Evolutionary conservation across 1,284 basidiomycete genomes (phyloP), one percentile per base, ranked within the genome.

Genomic region (Boletus sp.): DNA sequence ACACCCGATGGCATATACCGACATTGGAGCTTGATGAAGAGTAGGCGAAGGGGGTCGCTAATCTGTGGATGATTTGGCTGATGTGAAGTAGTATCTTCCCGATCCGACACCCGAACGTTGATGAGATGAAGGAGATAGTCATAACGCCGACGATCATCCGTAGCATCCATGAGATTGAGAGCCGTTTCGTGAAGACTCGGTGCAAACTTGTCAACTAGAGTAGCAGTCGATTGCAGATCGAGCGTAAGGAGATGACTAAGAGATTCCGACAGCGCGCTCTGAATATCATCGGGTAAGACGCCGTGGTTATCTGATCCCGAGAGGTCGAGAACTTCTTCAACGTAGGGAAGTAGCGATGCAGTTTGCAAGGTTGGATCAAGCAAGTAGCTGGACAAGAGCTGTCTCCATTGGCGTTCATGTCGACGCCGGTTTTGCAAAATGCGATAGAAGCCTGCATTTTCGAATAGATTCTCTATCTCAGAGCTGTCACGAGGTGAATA

Each of bases 381-480:
- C 27, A 97, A 64, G 56, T 85, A 87, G 3, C 89, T 86, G 32
- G 73, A 70, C 23, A 94, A 68, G 27, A 97, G 73, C 8, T 77
- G 71, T 4, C 79, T 73, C 93, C 93, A 99, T 51, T 81, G 77
- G 35, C 71, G 75, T 46, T 93, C 89, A 39, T 83, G 81, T 16
- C 80, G 75, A 69, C 93, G 86, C 69, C 88, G 88, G 1, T 80
- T 75, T 26, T 91, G 82, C 19, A 99, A 72, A 51, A 99, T 94
- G 36, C 92, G 82, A 66, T 84, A 94, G 70, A 99, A 99, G 0
- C 88, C 82, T 1, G 95, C 94, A 14, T 74, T 59, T 61, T 91
- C 82, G 60, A 99, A 94, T 1, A 89, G 69, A 8, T 65, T 64
- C 25, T 89, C 68, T 53, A 95, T 77, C 13, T 73, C 72, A 17